Evolutionary conservation across 345 rosid species (phyloP), one percentile per base, ranked within the genome.

Genomic region (Camelina laxa): DNA sequence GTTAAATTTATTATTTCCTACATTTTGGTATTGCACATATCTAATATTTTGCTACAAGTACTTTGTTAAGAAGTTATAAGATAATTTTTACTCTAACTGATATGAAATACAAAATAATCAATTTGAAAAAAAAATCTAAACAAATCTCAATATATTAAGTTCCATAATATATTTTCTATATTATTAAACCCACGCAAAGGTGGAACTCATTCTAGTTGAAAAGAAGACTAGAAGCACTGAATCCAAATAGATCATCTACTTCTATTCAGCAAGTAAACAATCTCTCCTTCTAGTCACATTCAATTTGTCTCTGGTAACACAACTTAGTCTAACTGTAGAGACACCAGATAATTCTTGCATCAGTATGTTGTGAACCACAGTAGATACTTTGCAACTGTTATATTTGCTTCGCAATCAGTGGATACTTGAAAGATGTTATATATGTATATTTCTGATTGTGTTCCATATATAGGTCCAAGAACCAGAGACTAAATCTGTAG

Each of bases 221-320:
- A 85, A 85, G 91, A 80, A 82, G 91, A 30, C 60, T 91, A 70
- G 95, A 88, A 80, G 90, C 94, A n/a, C 75, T 89, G 42, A 88
- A 93, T 81, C 92, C 88, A 15, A 78, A 80, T 69, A 83, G 89
- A 78, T 77, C 83, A 65, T 82, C 93, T 16, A 22, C 65, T 54
- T 75, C 84, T 60, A 30, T 76, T 57, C 72, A 66, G 63, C 76
- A 76, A 72, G 94, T 89, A 80, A 89, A 77, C 50, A 54, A 53
- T 75, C 56, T 80, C 80, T 70, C 67, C 72, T 19, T 30, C 31
- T 57, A 64, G 69, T 15, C n/a, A n/a, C 3, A 7, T 59, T 16
- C 11, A 12, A 44, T 73, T 47, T 47, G 50, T 55, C 38, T 74
- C 65, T 47, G 30, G 19, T 44, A 10, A 56, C 24, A 30, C 65